Conservation (phyloP, 2,329 filamentous ascomycete species). For the Alternaria gansuensis region DNA sequence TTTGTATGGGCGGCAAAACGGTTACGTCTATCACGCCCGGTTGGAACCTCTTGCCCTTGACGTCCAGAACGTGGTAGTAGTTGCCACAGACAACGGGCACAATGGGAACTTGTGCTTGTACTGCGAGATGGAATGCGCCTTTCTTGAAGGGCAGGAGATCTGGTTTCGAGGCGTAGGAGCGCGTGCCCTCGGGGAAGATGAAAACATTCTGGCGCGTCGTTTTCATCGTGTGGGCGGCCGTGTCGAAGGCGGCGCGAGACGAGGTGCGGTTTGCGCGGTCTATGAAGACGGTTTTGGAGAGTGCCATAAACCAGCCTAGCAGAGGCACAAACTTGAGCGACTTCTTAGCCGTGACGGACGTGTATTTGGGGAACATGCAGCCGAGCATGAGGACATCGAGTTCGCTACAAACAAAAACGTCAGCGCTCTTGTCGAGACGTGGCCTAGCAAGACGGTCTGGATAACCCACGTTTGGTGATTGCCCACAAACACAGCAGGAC, state of each 20-base stretch:
- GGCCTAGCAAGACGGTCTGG: not conserved
- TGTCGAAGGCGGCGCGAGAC: conserved; percentile 83
- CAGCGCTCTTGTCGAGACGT: conserved; percentile 19
- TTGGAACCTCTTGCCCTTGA: conserved; percentile 55
- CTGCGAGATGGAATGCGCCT: conserved; percentile 93
- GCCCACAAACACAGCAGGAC: conserved; percentile 89
- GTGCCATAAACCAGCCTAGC: conserved; percentile 88
- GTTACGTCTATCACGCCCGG: conserved; percentile 65
- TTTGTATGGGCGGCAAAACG: conserved; percentile 50
- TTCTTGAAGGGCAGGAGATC: conserved; percentile 96
- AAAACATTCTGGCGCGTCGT: conserved; percentile 73
- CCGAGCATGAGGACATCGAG: conserved; percentile 94
- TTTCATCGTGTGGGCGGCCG: conserved; percentile 82
- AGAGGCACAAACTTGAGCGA: conserved; percentile 81
- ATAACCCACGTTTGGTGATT: conserved; percentile 82
- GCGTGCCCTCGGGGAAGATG: conserved; percentile 91
- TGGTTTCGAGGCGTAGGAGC: conserved; percentile 85
- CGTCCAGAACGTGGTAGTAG: conserved; percentile 59
- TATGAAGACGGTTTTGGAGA: conserved; percentile 93
- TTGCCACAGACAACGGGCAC: conserved; percentile 74
- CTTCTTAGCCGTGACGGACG: conserved; percentile 91
- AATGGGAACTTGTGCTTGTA: conserved; percentile 92
- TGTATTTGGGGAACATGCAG: conserved; percentile 87
- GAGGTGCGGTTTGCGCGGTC: conserved; percentile 85
- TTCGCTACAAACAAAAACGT: conserved; percentile 61